These are phyloP conservation scores for Rhizophora mangle DNA, from an alignment of 345 rosid genomes.

Conservation along the genomic window DNA sequence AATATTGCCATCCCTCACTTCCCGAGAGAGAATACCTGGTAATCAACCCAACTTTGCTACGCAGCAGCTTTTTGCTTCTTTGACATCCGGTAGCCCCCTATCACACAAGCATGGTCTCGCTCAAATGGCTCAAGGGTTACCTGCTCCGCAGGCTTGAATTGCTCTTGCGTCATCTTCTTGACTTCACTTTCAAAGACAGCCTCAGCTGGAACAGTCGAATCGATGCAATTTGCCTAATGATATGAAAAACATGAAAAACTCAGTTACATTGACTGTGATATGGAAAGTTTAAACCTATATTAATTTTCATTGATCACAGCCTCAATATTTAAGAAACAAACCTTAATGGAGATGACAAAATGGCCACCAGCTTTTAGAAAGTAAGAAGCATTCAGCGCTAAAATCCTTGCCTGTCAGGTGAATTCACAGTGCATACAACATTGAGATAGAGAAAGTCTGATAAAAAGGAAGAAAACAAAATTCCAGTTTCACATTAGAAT, in stretches of 20 bases:
- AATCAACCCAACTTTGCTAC: neutral
- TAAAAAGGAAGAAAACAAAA: neutral
- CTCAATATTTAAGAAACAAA: constrained; percentile 19
- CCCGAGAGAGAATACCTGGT: neutral
- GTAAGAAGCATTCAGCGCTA: constrained; percentile 80
- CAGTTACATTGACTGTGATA: no score
- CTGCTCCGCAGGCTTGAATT: constrained; percentile 84
- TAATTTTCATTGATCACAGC: no score
- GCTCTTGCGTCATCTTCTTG: constrained; percentile 76
- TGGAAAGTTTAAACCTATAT: no score
- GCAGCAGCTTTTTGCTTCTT: constrained; percentile 65
- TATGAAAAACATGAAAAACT: no score
- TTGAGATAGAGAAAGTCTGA: neutral
- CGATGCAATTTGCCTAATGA: constrained; percentile 82
- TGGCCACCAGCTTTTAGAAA: constrained; percentile 93
- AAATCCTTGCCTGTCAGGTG: constrained; percentile 70
- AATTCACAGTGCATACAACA: neutral
- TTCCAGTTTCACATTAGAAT: no score
- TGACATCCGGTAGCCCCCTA: constrained; percentile 80
- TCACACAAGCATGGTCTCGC: constrained; percentile 95
- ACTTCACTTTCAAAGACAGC: constrained; percentile 83
- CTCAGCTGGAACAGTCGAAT: constrained; percentile 84
- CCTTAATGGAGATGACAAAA: constrained; percentile 98
- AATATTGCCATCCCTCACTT: no score
- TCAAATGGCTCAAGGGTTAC: constrained; percentile 95